Percentiles rank a stretch among this genome's conserved stretches.
These are phyloP conservation scores for Didymella pomorum DNA, from an alignment of 2,329 filamentous ascomycete genomes.

Conservation along the genomic window DNA sequence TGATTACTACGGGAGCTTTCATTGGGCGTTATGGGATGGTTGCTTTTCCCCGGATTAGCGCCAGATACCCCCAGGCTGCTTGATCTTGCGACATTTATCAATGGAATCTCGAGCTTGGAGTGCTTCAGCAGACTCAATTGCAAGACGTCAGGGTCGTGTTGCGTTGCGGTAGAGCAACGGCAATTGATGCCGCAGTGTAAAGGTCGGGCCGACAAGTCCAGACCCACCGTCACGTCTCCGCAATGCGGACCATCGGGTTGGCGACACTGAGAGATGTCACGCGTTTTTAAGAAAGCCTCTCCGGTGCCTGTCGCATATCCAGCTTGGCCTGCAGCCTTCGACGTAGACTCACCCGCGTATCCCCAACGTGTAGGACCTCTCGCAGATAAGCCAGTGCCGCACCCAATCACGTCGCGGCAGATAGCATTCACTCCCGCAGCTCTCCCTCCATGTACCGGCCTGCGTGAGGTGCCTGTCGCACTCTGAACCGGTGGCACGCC, in stretches of 20 bases:
- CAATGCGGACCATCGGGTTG: constrained; percentile 12
- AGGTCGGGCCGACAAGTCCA: constrained; percentile 14
- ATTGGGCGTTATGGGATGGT: constrained; percentile 23
- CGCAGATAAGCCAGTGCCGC: constrained; percentile 25
- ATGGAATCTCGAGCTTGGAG: background rate
- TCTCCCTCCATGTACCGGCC: constrained; percentile 23
- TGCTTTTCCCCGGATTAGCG: constrained; percentile 22
- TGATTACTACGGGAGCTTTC: constrained; percentile 23
- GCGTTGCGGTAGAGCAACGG: constrained; percentile 4
- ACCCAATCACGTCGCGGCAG: constrained; percentile 24
- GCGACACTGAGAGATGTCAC: background rate
- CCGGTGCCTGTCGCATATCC: constrained; percentile 1
- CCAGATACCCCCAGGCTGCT: constrained; percentile 17
- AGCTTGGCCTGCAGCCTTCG: constrained; percentile 17
- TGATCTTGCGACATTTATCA: background rate
- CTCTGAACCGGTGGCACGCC: constrained; percentile 21
- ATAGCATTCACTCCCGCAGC: constrained; percentile 6
- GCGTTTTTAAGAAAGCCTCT: background rate
- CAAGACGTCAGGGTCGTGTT: background rate
- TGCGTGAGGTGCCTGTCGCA: constrained; percentile 18
- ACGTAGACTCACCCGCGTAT: background rate
- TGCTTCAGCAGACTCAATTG: background rate
- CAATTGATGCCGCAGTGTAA: too few species aligned
- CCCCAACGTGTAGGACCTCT: constrained; percentile 2
- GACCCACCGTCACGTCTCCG: constrained; percentile 19